Evolutionary conservation across 306 rosid species (phyloP).

Genomic region (Parietaria judaica): DNA sequence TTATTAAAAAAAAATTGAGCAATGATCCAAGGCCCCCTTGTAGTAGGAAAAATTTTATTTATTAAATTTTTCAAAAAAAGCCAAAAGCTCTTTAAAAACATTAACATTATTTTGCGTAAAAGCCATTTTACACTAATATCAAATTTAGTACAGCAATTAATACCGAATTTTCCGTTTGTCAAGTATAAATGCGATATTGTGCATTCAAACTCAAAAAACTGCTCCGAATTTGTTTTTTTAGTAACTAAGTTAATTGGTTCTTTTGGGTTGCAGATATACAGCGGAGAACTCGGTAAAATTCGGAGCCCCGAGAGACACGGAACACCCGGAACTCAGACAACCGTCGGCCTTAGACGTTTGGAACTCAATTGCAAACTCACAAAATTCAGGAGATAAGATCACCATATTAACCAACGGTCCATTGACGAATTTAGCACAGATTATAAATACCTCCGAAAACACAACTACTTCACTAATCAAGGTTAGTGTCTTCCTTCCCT

Average conservation of each 20-base stretch:
- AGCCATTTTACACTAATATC: no score
- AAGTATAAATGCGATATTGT: no score
- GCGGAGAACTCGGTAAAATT: slow-evolving; percentile 10
- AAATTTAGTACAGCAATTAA: no score
- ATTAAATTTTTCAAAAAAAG: no score
- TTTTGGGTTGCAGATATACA: slow-evolving; percentile 34
- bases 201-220: no score
- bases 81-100: no score
- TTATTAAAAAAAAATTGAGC: not conserved
- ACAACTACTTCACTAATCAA: slow-evolving; percentile 28
- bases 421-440: slow-evolving; percentile 51
- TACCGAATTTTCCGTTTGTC: no score
- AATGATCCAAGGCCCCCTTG: not conserved
- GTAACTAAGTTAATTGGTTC: not conserved
- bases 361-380: slow-evolving; percentile 30
- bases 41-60: no score
- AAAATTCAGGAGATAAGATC: slow-evolving; percentile 37
- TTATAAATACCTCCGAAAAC: slow-evolving; percentile 25
- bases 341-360: slow-evolving; percentile 48
- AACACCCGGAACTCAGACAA: slow-evolving; percentile 49
- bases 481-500: slow-evolving; percentile 20
- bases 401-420: slow-evolving; percentile 55
- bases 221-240: not conserved
- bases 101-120: no score
- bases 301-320: slow-evolving; percentile 22